phyloP scores from a whole-genome alignment of 2,329 filamentous ascomycete genomes.

The Fusarium buxicola region DNA sequence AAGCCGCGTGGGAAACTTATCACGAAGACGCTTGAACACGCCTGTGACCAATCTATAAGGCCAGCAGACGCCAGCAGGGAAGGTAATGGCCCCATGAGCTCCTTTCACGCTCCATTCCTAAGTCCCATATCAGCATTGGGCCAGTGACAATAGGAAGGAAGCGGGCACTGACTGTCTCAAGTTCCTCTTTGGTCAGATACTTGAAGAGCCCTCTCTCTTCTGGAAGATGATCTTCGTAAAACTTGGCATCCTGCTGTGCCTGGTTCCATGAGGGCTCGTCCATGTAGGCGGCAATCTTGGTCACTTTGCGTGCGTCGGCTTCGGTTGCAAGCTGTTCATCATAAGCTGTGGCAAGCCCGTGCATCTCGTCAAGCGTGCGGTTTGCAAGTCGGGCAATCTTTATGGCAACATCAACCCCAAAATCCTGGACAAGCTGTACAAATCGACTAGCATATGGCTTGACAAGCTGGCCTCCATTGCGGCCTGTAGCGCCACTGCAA shows the following conservation, averaged over 20 bases:
- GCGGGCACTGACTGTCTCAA: too few species aligned
- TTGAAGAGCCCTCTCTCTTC: too few species aligned
- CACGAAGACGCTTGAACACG: slow-evolving; percentile 54
- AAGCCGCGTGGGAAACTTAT: slow-evolving; percentile 44
- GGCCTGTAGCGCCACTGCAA: slow-evolving; percentile 47
- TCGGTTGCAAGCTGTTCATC: too few species aligned
- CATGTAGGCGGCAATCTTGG: too few species aligned
- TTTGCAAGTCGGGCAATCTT: slow-evolving; percentile 36
- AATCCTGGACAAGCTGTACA: slow-evolving; percentile 37
- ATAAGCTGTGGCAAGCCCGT: too few species aligned
- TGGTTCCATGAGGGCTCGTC: too few species aligned
- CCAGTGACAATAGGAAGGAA: too few species aligned
- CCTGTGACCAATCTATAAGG: slow-evolving; percentile 60
- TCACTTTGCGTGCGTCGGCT: too few species aligned
- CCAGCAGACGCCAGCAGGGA: slow-evolving; percentile 59
- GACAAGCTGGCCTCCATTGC: slow-evolving; percentile 47
- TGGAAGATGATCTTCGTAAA: too few species aligned
- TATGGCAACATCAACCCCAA: slow-evolving; percentile 14
- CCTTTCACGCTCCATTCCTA: slow-evolving; percentile 43
- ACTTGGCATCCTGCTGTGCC: too few species aligned
- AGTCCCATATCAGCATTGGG: background rate
- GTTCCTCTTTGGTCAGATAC: too few species aligned
- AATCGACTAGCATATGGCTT: slow-evolving; percentile 50
- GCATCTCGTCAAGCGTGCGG: background rate
- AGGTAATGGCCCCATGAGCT: slow-evolving; percentile 52